phyloP scores from a whole-genome alignment of 495 filamentous ascomycete species.

The Talaromyces trachyspermus region DNA sequence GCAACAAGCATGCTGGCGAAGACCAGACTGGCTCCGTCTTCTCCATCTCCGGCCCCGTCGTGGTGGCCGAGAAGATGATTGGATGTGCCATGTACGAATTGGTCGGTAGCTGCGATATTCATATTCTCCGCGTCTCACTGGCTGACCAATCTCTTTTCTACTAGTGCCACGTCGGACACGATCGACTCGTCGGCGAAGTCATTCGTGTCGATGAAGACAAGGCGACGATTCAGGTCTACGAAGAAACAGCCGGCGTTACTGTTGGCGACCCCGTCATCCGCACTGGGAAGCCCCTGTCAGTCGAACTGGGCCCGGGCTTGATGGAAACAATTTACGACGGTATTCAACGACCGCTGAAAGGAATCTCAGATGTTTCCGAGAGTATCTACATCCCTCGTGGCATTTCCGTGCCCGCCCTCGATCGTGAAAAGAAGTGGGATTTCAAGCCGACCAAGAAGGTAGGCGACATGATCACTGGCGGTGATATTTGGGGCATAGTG shows the following conservation, averaged over 20 bases:
- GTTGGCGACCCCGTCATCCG: constrained; percentile 89
- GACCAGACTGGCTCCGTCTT: constrained; percentile 50
- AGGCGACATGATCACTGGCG: constrained; percentile 93
- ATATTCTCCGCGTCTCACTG: constrained; percentile 10
- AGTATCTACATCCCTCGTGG: constrained; percentile 97
- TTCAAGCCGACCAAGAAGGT: constrained; percentile 85
- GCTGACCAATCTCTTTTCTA: constrained; percentile 8
- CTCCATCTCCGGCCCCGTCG: constrained; percentile 68
- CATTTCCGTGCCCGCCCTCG: constrained; percentile 79
- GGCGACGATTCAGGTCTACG: constrained; percentile 96
- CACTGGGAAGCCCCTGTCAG: constrained; percentile 90
- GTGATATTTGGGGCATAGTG: constrained; percentile 88
- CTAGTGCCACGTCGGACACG: constrained; percentile 83
- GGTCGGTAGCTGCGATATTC: constrained; percentile 42
- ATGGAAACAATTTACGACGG: constrained; percentile 99
- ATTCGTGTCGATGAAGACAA: constrained; percentile 95
- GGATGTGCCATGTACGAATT: constrained; percentile 99
- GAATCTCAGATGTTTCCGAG: constrained; percentile 65
- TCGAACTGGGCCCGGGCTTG: constrained; percentile 93
- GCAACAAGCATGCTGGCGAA: constrained; percentile 43
- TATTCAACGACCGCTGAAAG: constrained; percentile 88
- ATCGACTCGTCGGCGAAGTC: constrained; percentile 88
- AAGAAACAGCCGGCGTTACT: constrained; percentile 97
- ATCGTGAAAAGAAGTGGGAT: constrained; percentile 88
- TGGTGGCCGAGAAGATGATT: constrained; percentile 96